Evolutionary conservation across 1,284 basidiomycete species (phyloP).

Genomic region (Cutaneotrichosporon sp.): DNA sequence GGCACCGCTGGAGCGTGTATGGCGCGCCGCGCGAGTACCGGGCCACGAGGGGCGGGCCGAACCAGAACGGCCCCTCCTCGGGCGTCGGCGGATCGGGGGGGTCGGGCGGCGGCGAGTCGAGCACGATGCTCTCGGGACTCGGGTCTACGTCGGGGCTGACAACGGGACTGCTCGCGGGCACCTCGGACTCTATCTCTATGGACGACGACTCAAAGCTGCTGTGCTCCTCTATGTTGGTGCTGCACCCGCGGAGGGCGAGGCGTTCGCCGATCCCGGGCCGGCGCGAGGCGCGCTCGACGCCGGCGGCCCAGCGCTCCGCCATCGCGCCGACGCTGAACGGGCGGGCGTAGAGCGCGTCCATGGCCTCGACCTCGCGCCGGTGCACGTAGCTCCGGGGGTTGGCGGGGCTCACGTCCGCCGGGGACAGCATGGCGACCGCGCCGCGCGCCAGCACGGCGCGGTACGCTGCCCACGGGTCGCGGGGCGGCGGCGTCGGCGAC

Average conservation of each 20-base stretch:
- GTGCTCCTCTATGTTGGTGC: neutral
- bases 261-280: neutral
- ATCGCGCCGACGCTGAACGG: neutral
- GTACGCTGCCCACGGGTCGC: conserved; percentile 4
- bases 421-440: neutral
- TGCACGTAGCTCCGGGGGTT: neutral
- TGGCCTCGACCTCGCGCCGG: neutral
- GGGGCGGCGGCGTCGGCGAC: neutral
- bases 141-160: neutral
- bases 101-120: neutral
- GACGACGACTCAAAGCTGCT: conserved; percentile 26
- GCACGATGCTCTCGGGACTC: neutral
- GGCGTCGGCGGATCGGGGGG: neutral
- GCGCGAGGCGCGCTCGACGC: neutral
- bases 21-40: neutral
- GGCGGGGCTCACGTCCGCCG: neutral
- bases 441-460: neutral
- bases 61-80: conserved; percentile 2
- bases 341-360: neutral
- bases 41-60: neutral
- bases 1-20: neutral
- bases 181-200: conserved; percentile 40
- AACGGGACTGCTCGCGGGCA: neutral
- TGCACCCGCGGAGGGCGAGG: neutral
- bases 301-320: neutral